Base-by-base conservation (phyloP, 805 yeast genomes). In the Myxozyma monticola region DNA sequence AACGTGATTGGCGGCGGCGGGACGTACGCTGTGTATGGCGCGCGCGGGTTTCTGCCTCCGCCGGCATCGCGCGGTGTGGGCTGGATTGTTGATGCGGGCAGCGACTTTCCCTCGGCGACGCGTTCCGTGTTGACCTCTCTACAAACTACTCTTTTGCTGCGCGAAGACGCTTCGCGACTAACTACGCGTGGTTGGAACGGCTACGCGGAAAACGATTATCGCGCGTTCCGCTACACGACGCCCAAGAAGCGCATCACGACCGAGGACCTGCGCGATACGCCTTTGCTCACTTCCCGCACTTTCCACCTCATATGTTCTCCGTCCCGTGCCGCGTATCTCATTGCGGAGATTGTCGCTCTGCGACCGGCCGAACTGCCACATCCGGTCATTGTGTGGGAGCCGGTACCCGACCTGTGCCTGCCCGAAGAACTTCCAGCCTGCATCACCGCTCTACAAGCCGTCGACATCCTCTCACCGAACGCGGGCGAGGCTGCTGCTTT, bases 1-100 rank as follows among this genome's bases (percentile, higher is more conserved):
- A 66, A 86, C 63, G 74, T 90, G 6, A 73, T 87, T 40, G 98
- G 98, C 0, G 98, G 98, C 1, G 98, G 90, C 1, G 96, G 95
- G 0, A 79, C 91, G 0, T 90, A 77, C 65, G 89, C 89, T 1
- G 77, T 82, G 1, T 69, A 85, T 14, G 96, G 96, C 0, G 81
- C 88, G 0, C 70, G 90, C 21, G 71, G 71, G 29, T 62, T 86
- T 42, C 71, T 80, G 1, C 62, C 79, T 0, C 49, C 61, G 0
- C 55, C 54, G 0, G 51, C 65, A 18, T 69, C 79, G 0, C 35
- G 56, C 2, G 62, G 62, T 6, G 73, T 83, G n/a, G 76, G 82
- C 1, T 85, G 90, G 70, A 78, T 90, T 9, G 76, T 89, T 1
- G 97, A 90, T 63, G 75, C 78, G 45, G 98, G 98, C 0, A 61